Percentiles rank a stretch among this genome's conserved stretches.
Evolutionary conservation across 75 land plant species (phyloP).

Genomic region (Cryptomeria japonica): DNA sequence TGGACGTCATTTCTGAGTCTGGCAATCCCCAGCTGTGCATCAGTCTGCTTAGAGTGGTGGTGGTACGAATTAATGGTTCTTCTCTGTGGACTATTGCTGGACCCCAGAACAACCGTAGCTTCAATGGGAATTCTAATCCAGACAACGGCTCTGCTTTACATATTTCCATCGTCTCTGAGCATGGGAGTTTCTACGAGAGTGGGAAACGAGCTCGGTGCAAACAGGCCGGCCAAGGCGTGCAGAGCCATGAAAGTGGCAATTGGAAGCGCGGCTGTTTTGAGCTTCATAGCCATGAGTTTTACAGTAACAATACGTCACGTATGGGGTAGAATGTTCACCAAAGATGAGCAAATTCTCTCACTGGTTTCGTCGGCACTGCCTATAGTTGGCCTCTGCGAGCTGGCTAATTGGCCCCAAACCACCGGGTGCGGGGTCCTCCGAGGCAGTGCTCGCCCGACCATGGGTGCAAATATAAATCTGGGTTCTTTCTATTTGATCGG

Average conservation of each 20-base stretch:
- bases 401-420: slow-evolving; percentile 73
- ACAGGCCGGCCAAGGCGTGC: slow-evolving; percentile 30
- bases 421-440: slow-evolving; percentile 66
- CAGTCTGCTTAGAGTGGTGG: slow-evolving; percentile 76
- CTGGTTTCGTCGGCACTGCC: slow-evolving; percentile 43
- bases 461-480: slow-evolving; percentile 59
- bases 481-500: slow-evolving; percentile 60
- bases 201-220: slow-evolving; percentile 55
- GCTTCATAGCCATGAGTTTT: slow-evolving; percentile 20
- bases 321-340: slow-evolving; percentile 59
- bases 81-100: slow-evolving; percentile 32
- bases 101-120: slow-evolving; percentile 45
- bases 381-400: slow-evolving; percentile 65
- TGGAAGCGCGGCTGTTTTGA: slow-evolving; percentile 22
- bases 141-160: slow-evolving; percentile 47
- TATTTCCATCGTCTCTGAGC: slow-evolving; percentile 58
- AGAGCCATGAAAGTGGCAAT: slow-evolving; percentile 28
- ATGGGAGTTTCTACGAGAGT: slow-evolving; percentile 53
- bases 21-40: slow-evolving; percentile 44
- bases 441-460: slow-evolving; percentile 58
- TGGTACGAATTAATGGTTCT: slow-evolving; percentile 70
- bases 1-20: slow-evolving; percentile 40
- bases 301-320: slow-evolving; percentile 27
- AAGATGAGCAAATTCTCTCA: slow-evolving; percentile 37
- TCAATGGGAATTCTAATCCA: slow-evolving; percentile 59